A percentile compares a stretch with the other conserved stretches of the same genome.
These are phyloP conservation scores for Ogataea sp. DNA, from an alignment of 805 yeast genomes.

Conservation along the genomic window DNA sequence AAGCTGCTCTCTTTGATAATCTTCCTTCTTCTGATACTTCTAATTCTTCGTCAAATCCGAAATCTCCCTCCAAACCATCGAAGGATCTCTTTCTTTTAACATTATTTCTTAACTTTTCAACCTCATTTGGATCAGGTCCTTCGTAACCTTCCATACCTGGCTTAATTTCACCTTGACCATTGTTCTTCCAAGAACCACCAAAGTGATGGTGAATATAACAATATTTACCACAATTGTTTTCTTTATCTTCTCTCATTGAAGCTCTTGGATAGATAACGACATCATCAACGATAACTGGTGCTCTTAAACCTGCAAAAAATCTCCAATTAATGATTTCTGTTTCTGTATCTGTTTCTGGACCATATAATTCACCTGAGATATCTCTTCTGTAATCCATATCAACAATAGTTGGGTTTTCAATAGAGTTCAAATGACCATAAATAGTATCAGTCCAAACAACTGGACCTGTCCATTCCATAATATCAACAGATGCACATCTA, in stretches of 20 bases:
- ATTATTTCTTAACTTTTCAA: conserved; percentile 9
- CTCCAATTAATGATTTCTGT: conserved; percentile 23
- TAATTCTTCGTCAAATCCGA: neutral
- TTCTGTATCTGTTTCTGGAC: conserved; percentile 22
- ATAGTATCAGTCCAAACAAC: conserved; percentile 74
- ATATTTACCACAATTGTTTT: conserved; percentile 26
- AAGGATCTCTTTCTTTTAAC: neutral
- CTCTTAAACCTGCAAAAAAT: conserved; percentile 24
- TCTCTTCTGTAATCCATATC: conserved; percentile 25
- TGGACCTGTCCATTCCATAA: conserved; percentile 73
- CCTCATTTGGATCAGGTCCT: conserved; percentile 14
- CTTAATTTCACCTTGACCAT: conserved; percentile 28
- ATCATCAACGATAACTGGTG: conserved; percentile 27
- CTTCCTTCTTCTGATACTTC: neutral
- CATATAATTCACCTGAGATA: conserved; percentile 20
- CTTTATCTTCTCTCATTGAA: conserved; percentile 25
- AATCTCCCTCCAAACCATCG: neutral
- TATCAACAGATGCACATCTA: conserved; percentile 33
- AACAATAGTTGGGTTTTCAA: conserved; percentile 24
- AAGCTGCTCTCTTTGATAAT: neutral
- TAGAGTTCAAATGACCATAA: conserved; percentile 50
- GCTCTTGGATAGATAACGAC: conserved; percentile 26
- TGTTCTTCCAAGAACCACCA: conserved; percentile 29
- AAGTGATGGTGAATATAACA: conserved; percentile 26
- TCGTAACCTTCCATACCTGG: conserved; percentile 20